phyloP scores from a whole-genome alignment of 179 eudicot genomes.

The Carnegiea gigantea region DNA sequence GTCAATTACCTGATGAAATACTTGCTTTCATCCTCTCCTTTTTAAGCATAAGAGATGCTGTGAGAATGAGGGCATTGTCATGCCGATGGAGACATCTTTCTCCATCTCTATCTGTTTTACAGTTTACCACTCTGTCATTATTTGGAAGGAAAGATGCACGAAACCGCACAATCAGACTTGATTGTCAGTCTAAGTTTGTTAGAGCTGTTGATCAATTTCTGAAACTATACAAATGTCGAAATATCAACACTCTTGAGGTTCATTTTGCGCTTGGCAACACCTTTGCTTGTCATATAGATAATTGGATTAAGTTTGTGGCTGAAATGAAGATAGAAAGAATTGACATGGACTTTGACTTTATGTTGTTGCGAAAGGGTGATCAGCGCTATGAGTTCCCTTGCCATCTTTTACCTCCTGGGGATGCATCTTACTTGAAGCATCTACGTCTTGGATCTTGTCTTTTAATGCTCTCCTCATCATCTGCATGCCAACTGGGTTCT shows the following conservation, averaged over 20 bases:
- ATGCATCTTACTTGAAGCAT: neutral
- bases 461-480: neutral
- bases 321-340: neutral
- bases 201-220: slow-evolving; percentile 19
- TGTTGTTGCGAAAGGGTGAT: too few relatives aligned
- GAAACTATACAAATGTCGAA: neutral
- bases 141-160: slow-evolving; percentile 1
- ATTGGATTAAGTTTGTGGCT: slow-evolving; percentile 11
- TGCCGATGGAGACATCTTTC: slow-evolving; percentile 20
- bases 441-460: neutral
- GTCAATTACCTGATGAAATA: slow-evolving; percentile 20
- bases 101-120: slow-evolving; percentile 10
- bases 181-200: slow-evolving; percentile 2
- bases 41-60: slow-evolving; percentile 16
- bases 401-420: neutral
- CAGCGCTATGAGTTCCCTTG: neutral
- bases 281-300: slow-evolving; percentile 16
- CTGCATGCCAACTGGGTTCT: slow-evolving; percentile 1
- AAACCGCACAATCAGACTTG: too few relatives aligned
- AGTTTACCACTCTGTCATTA: slow-evolving; percentile 4
- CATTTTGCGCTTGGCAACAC: neutral
- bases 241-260: slow-evolving; percentile 1
- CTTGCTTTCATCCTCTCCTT: slow-evolving; percentile 16
- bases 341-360: too few relatives aligned
- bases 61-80: slow-evolving; percentile 15